Conservation (phyloP, 495 filamentous ascomycete species). For the Aspergillus olivimuriae region DNA sequence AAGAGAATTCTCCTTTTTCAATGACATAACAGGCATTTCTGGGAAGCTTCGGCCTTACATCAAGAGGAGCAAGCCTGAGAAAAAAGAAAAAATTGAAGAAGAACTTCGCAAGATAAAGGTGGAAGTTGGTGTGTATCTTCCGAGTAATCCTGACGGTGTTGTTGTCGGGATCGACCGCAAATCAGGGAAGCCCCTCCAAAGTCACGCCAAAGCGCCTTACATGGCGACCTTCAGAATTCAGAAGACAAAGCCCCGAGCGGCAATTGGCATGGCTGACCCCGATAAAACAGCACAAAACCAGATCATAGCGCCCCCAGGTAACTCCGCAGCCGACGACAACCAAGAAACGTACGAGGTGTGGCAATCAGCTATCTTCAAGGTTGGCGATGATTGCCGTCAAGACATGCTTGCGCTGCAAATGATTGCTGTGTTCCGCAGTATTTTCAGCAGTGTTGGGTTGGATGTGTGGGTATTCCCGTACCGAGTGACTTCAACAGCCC, state of each 20-base stretch:
- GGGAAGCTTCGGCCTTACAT: constrained; percentile 93
- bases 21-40: constrained; percentile 90
- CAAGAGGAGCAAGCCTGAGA: constrained; percentile 87
- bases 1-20: constrained; percentile 94
- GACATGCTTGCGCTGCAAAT: constrained; percentile 96
- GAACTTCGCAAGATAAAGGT: constrained; percentile 95
- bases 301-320: background rate
- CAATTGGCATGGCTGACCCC: constrained; percentile 15
- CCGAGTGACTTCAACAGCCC: constrained; percentile 95
- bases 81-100: constrained; percentile 99
- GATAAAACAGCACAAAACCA: background rate
- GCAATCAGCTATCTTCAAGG: constrained; percentile 99
- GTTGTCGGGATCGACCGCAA: constrained; percentile 97
- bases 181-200: constrained; percentile 93
- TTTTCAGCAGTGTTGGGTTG: constrained; percentile 88
- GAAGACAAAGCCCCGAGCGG: constrained; percentile 52
- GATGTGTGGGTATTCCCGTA: constrained; percentile 98
- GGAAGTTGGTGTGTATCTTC: constrained; percentile 93
- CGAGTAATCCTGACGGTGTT: constrained; percentile 92
- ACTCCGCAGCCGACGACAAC: constrained; percentile 18
- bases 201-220: constrained; percentile 95
- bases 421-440: constrained; percentile 93
- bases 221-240: constrained; percentile 98
- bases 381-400: constrained; percentile 96
- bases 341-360: constrained; percentile 75